Base-by-base conservation (phyloP, 306 rosid genomes). In the Urtica urens region DNA sequence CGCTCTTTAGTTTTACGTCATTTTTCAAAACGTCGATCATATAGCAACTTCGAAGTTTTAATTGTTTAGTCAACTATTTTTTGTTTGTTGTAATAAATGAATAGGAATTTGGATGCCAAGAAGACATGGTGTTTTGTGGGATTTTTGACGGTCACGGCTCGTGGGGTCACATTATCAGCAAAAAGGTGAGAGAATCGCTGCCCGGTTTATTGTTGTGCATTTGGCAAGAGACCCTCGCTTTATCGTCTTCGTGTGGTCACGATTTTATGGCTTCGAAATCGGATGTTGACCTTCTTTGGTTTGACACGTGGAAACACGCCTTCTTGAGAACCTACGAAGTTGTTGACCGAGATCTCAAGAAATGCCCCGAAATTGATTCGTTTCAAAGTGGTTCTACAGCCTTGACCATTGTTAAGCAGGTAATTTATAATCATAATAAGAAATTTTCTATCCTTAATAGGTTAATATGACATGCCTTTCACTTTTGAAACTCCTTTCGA, bases 141-240 rank as follows among this genome's bases (percentile, higher is more conserved):
- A 59, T 87, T 19, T 87, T 83, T 58, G 88, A 87, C 61, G 96
- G 96, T 3, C 93, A 87, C 72, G 94, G 96, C 0, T 75, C 80
- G 3, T 83, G 93, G 94, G 96, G 96, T 29, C 93, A 87, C 68
- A 53, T 71, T 43, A 77, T 83, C 3, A 71, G 93, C 58, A 83
- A 69, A 64, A 77, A 69, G 69, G 94, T 76, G 10, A 80, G 71
- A 35, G 59, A 83, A 60, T 72, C 75, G 15, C 17, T 87, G 38
- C 94, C 94, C 19, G 30, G 71, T 12, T 51, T 67, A 41, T 59
- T 87, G 63, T 66, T 83, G 6, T 62, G 79, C 77, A 71, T 68
- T 42, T 80, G 88, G 93, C 88, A 83, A 59, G 55, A 69, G 43
- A 66, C 63, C 40, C 30, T 87, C 45, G 71, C 87, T 64, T n/a